Evolutionary conservation across 1,284 basidiomycete genomes (phyloP), one percentile per base, ranked within the genome.

Genomic region (Xanthoconium separans): DNA sequence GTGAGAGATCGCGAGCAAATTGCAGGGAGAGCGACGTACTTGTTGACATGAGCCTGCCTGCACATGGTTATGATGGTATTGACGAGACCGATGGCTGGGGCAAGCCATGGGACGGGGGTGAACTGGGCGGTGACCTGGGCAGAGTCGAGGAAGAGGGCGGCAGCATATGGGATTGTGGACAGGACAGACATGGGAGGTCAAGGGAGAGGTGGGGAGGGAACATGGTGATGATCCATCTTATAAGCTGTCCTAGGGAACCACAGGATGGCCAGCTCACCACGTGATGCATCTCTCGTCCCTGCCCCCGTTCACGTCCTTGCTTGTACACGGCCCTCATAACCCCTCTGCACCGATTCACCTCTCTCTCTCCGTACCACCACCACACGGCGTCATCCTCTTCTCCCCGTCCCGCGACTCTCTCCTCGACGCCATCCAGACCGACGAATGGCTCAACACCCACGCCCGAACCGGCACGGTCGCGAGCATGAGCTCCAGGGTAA

Each of bases 321-420:
- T 85, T 33, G 69, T 85, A 20, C 70, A 80, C 55, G 83, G 85
- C 36, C 54, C 74, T 46, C 80, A 81, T 69, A 75, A 79, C 53
- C 62, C 82, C 58, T 79, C 79, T 53, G 78, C 85, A 53, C 79
- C 81, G 42, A 68, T 90, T 61, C 76, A 83, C 66, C 69, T 84
- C 24, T 74, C 75, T 29, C 66, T 89, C 27, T 85, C 85, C 2
- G 58, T 71, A 15, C 61, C 72, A 46, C 69, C 71, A 7, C 64
- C 66, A 16, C 64, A 72, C 9, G 72, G 67, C 47, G 74, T 75
- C 0, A 52, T 89, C 27, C 63, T 89, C 47, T 61, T 89, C 44
- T 73, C 82, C 12, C 79, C 84, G 3, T 81, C 77, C 18, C 75
- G 76, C 40, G 52, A 72, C 27, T 55, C 61, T 4, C 69, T 86